Conservation (phyloP, 805 yeast species). For the Yarrowia sp. region DNA sequence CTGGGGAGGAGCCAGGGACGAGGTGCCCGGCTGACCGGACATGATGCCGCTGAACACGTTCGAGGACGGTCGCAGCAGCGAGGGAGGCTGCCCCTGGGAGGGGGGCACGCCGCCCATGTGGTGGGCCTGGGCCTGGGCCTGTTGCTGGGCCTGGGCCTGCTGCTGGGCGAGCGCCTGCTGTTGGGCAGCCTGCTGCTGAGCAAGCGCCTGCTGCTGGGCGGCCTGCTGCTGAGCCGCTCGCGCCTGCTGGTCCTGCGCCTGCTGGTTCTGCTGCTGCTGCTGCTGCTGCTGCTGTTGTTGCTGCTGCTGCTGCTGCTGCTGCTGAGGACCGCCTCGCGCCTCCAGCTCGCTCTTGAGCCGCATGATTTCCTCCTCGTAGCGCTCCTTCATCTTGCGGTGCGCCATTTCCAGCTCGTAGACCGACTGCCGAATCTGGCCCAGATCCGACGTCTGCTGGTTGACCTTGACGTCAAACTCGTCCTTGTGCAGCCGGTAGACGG, state of each 20-base stretch:
- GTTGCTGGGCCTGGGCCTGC: conserved; percentile 23
- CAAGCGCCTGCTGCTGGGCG: conserved; percentile 36
- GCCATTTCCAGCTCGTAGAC: conserved; percentile 92
- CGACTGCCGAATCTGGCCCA: conserved; percentile 90
- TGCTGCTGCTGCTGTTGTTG: conserved; percentile 25
- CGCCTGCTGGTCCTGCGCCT: conserved; percentile 39
- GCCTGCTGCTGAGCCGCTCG: conserved; percentile 37
- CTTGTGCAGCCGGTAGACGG: conserved; percentile 80
- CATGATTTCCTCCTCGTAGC: conserved; percentile 88
- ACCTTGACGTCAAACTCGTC: conserved; percentile 75
- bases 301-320: conserved; percentile 29
- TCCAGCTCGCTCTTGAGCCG: conserved; percentile 84
- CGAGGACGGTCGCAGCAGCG: conserved; percentile 37
- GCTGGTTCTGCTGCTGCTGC: conserved; percentile 31
- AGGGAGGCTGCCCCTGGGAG: conserved; percentile 34
- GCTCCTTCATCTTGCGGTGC: conserved; percentile 91
- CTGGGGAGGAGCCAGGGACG: conserved; percentile 27
- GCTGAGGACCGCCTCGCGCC: conserved; percentile 59
- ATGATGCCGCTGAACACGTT: conserved; percentile 39
- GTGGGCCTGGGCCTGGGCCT: conserved; percentile 25
- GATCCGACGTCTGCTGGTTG: conserved; percentile 87
- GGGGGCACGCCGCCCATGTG: conserved; percentile 32
- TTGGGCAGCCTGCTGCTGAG: conserved; percentile 33
- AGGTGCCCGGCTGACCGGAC: conserved; percentile 36
- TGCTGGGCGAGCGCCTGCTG: conserved; percentile 30